These are phyloP conservation scores for Geopyxis carbonaria DNA, from an alignment of 495 filamentous ascomycete species.

Conservation along the genomic window DNA sequence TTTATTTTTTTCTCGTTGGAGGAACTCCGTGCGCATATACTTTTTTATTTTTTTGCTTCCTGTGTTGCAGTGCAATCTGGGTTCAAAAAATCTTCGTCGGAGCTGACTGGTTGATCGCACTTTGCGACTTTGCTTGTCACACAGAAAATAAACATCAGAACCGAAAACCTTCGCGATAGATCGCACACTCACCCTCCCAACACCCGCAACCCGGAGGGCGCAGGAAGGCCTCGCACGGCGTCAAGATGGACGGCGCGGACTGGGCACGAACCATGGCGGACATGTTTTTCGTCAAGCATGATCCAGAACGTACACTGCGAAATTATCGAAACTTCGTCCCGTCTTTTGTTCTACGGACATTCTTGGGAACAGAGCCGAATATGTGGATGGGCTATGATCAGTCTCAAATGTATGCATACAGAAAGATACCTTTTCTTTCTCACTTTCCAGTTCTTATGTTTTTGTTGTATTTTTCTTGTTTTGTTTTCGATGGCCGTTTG, in stretches of 20 bases:
- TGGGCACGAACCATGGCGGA: constrained; percentile 22
- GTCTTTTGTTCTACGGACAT: constrained; percentile 19
- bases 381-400: constrained; percentile 24
- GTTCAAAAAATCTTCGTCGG: too few relatives aligned
- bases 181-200: not conserved
- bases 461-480: constrained; percentile 6
- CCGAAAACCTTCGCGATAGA: too few relatives aligned
- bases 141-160: too few relatives aligned
- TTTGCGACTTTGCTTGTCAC: too few relatives aligned
- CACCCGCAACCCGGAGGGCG: not conserved
- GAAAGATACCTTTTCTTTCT: too few relatives aligned
- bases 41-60: too few relatives aligned
- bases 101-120: too few relatives aligned
- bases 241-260: constrained; percentile 18
- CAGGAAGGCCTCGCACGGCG: constrained; percentile 1
- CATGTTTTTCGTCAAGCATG: constrained; percentile 22
- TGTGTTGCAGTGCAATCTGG: too few relatives aligned
- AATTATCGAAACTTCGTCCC: constrained; percentile 23
- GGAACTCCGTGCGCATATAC: too few relatives aligned
- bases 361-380: constrained; percentile 21
- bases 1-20: too few relatives aligned
- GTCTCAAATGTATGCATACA: constrained; percentile 22
- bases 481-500: too few relatives aligned
- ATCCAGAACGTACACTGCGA: constrained; percentile 21
- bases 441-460: constrained; percentile 14